Conservation (phyloP, 164 flowering plant species). For the Sextonia rubra region DNA sequence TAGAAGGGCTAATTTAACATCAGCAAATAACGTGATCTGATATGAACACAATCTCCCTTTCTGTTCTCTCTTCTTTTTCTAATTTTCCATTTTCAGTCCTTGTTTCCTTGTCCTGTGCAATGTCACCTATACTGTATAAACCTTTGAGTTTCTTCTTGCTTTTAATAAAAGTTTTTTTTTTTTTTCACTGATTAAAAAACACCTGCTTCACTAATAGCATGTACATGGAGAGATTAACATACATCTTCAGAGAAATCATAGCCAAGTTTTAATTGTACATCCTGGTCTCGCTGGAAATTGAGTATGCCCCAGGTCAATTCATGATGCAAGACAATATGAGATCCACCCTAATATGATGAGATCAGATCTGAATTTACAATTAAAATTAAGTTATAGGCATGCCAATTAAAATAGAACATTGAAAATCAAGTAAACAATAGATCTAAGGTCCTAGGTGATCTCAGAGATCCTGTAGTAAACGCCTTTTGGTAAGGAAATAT, state of each 20-base stretch:
- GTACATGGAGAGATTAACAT: slow-evolving; percentile 2
- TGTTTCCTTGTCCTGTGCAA: not conserved
- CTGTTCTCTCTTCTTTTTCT: not conserved
- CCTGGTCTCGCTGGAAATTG: slow-evolving; percentile 68
- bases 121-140: not conserved
- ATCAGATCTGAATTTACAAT: too few relatives aligned
- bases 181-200: not conserved
- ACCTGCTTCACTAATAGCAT: not conserved
- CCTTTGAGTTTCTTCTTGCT: not conserved
- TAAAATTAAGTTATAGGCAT: too few relatives aligned
- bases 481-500: too few relatives aligned
- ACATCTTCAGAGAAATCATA: slow-evolving; percentile 76
- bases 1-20: not conserved
- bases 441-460: too few relatives aligned
- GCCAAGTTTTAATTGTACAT: slow-evolving; percentile 74
- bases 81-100: not conserved
- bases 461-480: too few relatives aligned
- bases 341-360: too few relatives aligned
- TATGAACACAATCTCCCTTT: not conserved
- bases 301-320: slow-evolving; percentile 59
- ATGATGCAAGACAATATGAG: too few relatives aligned
- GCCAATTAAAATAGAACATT: too few relatives aligned
- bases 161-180: not conserved
- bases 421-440: too few relatives aligned
- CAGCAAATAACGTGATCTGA: not conserved